A percentile compares a stretch with the other conserved stretches of the same genome.
Conservation (phyloP, 768 basidiomycete genomes). For the Leccinum subtestaceum region DNA sequence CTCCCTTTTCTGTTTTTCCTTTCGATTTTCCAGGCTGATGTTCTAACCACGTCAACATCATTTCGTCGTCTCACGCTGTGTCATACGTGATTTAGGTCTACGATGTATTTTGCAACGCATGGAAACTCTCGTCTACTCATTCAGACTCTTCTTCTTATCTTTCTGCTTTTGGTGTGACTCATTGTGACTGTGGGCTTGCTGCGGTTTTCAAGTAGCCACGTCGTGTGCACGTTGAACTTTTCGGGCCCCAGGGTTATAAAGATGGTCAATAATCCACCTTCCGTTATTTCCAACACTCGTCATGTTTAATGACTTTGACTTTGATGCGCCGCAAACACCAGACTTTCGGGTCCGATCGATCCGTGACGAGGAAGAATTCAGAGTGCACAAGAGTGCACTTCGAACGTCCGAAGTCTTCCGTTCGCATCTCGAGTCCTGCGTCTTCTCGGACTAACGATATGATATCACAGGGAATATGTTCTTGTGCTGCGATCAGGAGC, state of each 20-base stretch:
- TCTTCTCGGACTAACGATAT: slow-evolving; percentile 10
- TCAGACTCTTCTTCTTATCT: slow-evolving; percentile 4
- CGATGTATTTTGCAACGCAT: slow-evolving; percentile 39
- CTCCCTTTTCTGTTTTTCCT: slow-evolving; percentile 19
- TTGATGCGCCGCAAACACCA: slow-evolving; percentile 43
- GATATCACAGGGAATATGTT: slow-evolving; percentile 62
- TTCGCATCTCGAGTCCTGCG: slow-evolving; percentile 34
- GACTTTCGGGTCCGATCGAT: slow-evolving; percentile 58
- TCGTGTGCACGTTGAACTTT: slow-evolving; percentile 12
- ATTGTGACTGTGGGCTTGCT: slow-evolving; percentile 3
- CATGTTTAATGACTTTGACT: slow-evolving; percentile 25
- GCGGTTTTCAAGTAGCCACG: slow-evolving; percentile 21
- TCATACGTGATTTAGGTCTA: slow-evolving; percentile 40
- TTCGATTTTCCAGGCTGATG: slow-evolving; percentile 33
- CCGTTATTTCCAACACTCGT: not conserved
- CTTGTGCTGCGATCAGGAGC: slow-evolving; percentile 46
- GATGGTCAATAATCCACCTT: not conserved
- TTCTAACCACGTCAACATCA: slow-evolving; percentile 32
- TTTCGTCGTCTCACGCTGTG: slow-evolving; percentile 37
- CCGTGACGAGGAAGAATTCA: slow-evolving; percentile 48
- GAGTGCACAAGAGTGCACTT: slow-evolving; percentile 48
- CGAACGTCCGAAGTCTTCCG: slow-evolving; percentile 61
- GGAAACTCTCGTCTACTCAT: slow-evolving; percentile 28
- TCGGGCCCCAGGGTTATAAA: slow-evolving; percentile 10
- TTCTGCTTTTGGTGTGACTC: slow-evolving; percentile 9